Base-by-base conservation (phyloP, 768 basidiomycete species). In the Boletus coccyginus region DNA sequence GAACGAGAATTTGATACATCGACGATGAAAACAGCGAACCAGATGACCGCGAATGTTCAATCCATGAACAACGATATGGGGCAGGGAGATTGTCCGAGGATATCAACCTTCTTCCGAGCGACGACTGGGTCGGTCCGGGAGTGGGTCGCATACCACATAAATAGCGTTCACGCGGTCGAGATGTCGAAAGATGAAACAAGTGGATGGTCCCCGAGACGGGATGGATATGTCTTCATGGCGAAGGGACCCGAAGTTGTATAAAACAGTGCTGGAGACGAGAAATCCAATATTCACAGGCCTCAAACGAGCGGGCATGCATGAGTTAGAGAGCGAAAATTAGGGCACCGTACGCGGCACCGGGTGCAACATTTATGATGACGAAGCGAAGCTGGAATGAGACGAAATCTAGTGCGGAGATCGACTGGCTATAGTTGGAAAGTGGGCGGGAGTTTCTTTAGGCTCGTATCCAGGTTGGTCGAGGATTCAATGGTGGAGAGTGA, bases 181-280 rank as follows among this genome's bases (percentile, higher is more conserved):
- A 66, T 61, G 65, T 60, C 54, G 60, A 67, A 64, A 65, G 57
- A 61, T 60, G 57, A 64, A 66, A 67, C 53, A 66, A 62, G 63
- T 60, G 66, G 67, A 70, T 66, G 70, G 69, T 73, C 74, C 78
- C 74, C 73, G 65, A 71, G 81, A 84, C 82, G 76, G 82, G 80
- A 83, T 81, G 82, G 78, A 84, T 83, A 83, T 79, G 83, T 84
- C 83, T 80, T 71, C 68, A 73, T 70, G 67, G 57, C 64, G 66
- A 49, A 60, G 59, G 66, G 62, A 65, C 63, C 66, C 55, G 47
- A 64, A 60, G 29, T 59, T 52, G 58, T 60, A 64, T 70, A 57
- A 59, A 53, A 62, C 62, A 66, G 33, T 50, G 56, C 50, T 57
- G 43, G 53, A 56, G 59, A 67, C 61, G 58, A 63, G 50, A 58